Conservation (phyloP, 495 filamentous ascomycete genomes). For the Clavariopsis aquatica region DNA sequence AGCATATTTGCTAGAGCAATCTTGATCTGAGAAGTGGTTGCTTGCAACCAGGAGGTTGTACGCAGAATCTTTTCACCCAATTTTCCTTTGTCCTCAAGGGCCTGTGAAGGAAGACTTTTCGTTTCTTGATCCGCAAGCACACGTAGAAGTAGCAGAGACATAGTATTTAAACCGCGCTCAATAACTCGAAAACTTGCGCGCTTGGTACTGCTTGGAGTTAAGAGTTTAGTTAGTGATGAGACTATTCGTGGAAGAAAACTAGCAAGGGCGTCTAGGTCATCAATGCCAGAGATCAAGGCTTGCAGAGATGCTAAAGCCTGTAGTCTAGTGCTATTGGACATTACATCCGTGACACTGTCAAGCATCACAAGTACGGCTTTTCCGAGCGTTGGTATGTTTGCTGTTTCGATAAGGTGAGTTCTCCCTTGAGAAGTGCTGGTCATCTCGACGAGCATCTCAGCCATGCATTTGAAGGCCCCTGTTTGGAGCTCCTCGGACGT, state of each 20-base stretch:
- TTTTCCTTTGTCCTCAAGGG: constrained; percentile 27
- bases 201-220: constrained; percentile 66
- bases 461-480: constrained; percentile 58
- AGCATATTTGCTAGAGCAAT: constrained; percentile 78
- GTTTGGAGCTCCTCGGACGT: constrained; percentile 46
- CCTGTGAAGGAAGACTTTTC: constrained; percentile 43
- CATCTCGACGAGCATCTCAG: constrained; percentile 52
- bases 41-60: constrained; percentile 72
- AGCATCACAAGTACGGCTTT: constrained; percentile 80
- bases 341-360: constrained; percentile 63
- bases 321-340: constrained; percentile 63
- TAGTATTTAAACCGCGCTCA: constrained; percentile 57
- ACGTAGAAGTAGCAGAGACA: constrained; percentile 61
- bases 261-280: constrained; percentile 69
- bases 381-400: constrained; percentile 77
- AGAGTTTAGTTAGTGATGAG: constrained; percentile 72
- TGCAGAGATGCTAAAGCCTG: constrained; percentile 67
- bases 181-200: constrained; percentile 68
- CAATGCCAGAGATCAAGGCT: constrained; percentile 61
- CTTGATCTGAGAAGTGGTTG: constrained; percentile 80
- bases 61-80: constrained; percentile 41
- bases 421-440: constrained; percentile 38
- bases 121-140: constrained; percentile 65
- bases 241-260: constrained; percentile 88
- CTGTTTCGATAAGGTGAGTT: constrained; percentile 52